phyloP scores from a whole-genome alignment of 345 rosid genomes.

The Syzygium grande region DNA sequence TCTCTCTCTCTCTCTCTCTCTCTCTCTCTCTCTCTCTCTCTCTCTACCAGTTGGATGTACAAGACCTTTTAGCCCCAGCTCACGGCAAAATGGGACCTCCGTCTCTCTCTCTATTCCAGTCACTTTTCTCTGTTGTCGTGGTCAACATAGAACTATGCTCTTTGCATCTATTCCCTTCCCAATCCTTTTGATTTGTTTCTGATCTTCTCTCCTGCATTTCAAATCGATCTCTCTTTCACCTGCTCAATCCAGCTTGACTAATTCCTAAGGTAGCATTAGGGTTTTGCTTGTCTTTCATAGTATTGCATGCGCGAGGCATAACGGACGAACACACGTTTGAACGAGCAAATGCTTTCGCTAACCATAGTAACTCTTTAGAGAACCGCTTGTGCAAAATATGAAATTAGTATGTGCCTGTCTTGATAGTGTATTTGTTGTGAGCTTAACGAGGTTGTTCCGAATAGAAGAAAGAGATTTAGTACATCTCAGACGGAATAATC shows the following conservation, averaged over 20 bases:
- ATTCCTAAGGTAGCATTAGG: background rate
- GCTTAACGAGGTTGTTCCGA: background rate
- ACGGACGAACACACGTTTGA: background rate
- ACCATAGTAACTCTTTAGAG: background rate
- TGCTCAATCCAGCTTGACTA: background rate
- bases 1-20: no score
- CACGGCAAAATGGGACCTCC: background rate
- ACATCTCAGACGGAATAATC: background rate
- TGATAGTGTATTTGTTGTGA: background rate
- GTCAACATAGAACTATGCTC: constrained; percentile 22
- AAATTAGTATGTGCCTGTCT: background rate
- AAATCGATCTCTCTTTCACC: background rate
- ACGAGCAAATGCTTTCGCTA: background rate
- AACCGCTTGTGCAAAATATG: background rate
- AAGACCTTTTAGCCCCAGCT: no score
- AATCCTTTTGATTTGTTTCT: background rate
- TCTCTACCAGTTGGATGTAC: background rate
- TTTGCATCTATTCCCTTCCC: background rate
- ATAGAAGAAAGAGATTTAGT: background rate
- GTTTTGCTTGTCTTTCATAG: background rate
- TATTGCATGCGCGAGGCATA: background rate
- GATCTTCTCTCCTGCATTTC: background rate
- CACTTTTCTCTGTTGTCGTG: constrained; percentile 16
- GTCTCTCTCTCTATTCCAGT: constrained; percentile 3
- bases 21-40: background rate